Conservation (phyloP, 176 grass and related monocot genomes). For the Rhynchospora pubera region DNA sequence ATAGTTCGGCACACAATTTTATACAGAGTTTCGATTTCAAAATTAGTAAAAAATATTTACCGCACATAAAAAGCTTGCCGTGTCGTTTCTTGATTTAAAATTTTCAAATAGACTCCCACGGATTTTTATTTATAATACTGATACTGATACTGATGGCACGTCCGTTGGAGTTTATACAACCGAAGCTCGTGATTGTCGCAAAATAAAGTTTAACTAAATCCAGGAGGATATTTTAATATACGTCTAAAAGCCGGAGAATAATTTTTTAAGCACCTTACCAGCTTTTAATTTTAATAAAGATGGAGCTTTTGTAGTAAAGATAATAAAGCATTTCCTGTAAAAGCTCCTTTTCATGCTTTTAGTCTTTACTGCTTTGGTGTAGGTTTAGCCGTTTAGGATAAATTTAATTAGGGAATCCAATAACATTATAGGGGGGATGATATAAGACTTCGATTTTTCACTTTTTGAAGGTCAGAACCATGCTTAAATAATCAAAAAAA, state of each 20-base stretch:
- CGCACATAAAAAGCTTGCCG: no score
- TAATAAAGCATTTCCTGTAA: conserved; percentile 11
- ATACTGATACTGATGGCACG: no score
- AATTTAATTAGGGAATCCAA: conserved; percentile 13
- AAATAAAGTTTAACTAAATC: background rate
- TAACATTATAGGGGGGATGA: background rate
- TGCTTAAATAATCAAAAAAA: background rate
- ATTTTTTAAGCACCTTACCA: conserved; percentile 17
- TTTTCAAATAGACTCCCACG: no score
- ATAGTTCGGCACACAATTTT: no score
- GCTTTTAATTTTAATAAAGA: conserved; percentile 24
- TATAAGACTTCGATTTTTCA: background rate
- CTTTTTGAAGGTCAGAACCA: background rate
- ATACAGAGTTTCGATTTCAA: no score
- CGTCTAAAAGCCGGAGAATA: conserved; percentile 19
- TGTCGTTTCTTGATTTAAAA: no score
- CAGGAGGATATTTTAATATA: background rate
- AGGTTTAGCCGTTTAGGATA: background rate
- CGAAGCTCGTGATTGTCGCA: background rate
- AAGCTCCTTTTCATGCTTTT: conserved; percentile 20
- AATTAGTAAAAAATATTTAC: no score
- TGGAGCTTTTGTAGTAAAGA: conserved; percentile 17
- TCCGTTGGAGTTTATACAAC: conserved; percentile 6
- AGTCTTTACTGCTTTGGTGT: conserved; percentile 20
- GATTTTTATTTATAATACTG: no score